Evolutionary conservation across 2,329 filamentous ascomycete species (phyloP).

Genomic region (Fusarium sp.): DNA sequence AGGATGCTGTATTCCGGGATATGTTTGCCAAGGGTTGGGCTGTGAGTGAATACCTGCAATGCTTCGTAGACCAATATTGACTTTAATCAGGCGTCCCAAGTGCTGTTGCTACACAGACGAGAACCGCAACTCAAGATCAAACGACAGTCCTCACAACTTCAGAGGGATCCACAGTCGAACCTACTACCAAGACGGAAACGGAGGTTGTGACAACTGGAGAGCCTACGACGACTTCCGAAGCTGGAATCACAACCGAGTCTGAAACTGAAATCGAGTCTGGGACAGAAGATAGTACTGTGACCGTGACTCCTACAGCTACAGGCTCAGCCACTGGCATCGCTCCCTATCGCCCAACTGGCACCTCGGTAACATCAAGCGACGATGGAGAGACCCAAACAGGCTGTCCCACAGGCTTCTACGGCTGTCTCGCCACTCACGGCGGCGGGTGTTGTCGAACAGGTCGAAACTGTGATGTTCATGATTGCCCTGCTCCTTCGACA

Average conservation of each 20-base stretch:
- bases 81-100: constrained; percentile 45
- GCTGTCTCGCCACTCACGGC: constrained; percentile 84
- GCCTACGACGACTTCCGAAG: constrained; percentile 5
- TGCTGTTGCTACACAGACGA: constrained; percentile 43
- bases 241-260: neutral
- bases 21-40: constrained; percentile 73
- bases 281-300: constrained; percentile 5
- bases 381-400: constrained; percentile 50
- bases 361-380: constrained; percentile 47
- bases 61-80: neutral
- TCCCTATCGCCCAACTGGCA: constrained; percentile 59
- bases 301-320: constrained; percentile 48
- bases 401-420: constrained; percentile 93
- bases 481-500: constrained; percentile 73
- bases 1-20: constrained; percentile 80
- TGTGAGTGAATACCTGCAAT: constrained; percentile 61
- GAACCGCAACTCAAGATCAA: constrained; percentile 27
- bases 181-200: constrained; percentile 51
- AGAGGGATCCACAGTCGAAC: constrained; percentile 47
- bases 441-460: constrained; percentile 89
- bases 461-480: constrained; percentile 82
- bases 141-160: constrained; percentile 47
- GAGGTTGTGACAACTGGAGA: constrained; percentile 40
- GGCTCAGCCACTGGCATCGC: constrained; percentile 51
- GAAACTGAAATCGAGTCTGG: neutral